Percentiles rank a stretch among this genome's conserved stretches.
These are phyloP conservation scores for Kodamaea alishanica DNA, from an alignment of 1,139 yeast species.

Conservation along the genomic window DNA sequence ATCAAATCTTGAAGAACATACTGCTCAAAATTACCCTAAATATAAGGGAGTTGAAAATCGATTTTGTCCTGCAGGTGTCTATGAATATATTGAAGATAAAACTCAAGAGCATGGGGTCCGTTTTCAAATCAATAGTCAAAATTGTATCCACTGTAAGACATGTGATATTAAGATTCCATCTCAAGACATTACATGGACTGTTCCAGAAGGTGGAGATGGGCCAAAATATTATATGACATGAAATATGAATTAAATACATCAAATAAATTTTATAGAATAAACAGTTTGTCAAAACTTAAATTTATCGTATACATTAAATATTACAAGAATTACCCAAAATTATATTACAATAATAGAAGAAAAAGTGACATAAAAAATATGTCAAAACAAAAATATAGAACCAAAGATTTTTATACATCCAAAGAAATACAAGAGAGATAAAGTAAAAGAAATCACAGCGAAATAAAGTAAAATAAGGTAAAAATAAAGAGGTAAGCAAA, in stretches of 20 bases:
- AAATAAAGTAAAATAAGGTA: slow-evolving; percentile 1
- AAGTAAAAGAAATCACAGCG: too few relatives aligned
- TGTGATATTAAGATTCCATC: slow-evolving; percentile 96
- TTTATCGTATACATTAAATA: too few relatives aligned
- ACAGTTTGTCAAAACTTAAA: too few relatives aligned
- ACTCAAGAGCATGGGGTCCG: slow-evolving; percentile 58
- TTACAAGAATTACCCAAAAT: neutral
- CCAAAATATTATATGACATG: slow-evolving; percentile 86
- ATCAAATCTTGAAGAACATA: slow-evolving; percentile 66
- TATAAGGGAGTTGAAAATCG: slow-evolving; percentile 84
- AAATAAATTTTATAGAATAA: too few relatives aligned
- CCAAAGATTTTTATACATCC: too few relatives aligned
- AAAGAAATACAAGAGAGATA: too few relatives aligned
- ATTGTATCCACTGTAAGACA: slow-evolving; percentile 96
- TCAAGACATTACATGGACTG: slow-evolving; percentile 91
- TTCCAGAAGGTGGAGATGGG: slow-evolving; percentile 98
- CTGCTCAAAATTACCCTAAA: slow-evolving; percentile 63
- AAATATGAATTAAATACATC: slow-evolving; percentile 1
- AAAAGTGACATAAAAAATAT: neutral
- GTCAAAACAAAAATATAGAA: too few relatives aligned
- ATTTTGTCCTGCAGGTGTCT: slow-evolving; percentile 98
- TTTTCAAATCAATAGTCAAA: slow-evolving; percentile 91
- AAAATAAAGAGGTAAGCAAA: neutral
- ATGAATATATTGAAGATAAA: slow-evolving; percentile 80
- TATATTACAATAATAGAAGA: neutral